A percentile compares a stretch with the other conserved stretches of the same genome.
These are phyloP conservation scores for Pleurotus platypus DNA, from an alignment of 768 basidiomycete species.

Conservation along the genomic window DNA sequence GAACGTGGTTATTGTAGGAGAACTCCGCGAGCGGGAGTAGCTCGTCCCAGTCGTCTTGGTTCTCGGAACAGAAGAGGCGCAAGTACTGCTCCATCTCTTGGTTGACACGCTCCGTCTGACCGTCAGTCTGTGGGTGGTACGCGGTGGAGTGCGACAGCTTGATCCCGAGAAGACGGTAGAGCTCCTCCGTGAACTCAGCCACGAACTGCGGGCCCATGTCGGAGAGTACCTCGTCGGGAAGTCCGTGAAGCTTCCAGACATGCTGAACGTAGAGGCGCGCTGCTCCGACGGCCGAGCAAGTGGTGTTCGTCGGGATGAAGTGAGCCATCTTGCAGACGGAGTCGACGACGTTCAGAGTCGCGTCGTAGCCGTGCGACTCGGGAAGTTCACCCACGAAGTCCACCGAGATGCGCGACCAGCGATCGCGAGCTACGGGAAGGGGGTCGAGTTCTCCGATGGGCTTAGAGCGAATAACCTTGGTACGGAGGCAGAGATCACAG, in stretches of 20 bases:
- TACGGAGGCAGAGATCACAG: slow-evolving; percentile 11
- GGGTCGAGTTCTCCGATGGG: slow-evolving; percentile 11
- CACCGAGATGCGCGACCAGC: slow-evolving; percentile 24
- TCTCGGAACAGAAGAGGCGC: slow-evolving; percentile 26
- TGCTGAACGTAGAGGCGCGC: slow-evolving; percentile 9
- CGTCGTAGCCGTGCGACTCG: slow-evolving; percentile 21
- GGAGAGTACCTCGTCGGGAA: background rate
- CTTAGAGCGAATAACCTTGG: slow-evolving; percentile 1
- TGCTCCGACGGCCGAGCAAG: slow-evolving; percentile 12
- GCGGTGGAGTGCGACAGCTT: slow-evolving; percentile 26
- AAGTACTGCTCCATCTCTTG: slow-evolving; percentile 34
- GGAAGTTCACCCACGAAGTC: slow-evolving; percentile 35
- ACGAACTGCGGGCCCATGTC: background rate
- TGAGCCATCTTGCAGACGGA: slow-evolving; percentile 12
- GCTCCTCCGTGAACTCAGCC: background rate
- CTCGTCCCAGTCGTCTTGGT: slow-evolving; percentile 41
- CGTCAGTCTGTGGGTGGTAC: slow-evolving; percentile 37
- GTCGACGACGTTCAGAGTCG: slow-evolving; percentile 13
- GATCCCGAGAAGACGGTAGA: slow-evolving; percentile 13
- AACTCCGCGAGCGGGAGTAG: slow-evolving; percentile 37
- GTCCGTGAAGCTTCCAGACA: background rate
- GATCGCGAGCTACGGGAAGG: slow-evolving; percentile 19
- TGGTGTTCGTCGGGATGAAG: slow-evolving; percentile 20
- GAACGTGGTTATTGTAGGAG: slow-evolving; percentile 31
- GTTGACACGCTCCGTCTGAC: slow-evolving; percentile 19